phyloP scores from a whole-genome alignment of 345 rosid species.

The Ricinus communis region DNA sequence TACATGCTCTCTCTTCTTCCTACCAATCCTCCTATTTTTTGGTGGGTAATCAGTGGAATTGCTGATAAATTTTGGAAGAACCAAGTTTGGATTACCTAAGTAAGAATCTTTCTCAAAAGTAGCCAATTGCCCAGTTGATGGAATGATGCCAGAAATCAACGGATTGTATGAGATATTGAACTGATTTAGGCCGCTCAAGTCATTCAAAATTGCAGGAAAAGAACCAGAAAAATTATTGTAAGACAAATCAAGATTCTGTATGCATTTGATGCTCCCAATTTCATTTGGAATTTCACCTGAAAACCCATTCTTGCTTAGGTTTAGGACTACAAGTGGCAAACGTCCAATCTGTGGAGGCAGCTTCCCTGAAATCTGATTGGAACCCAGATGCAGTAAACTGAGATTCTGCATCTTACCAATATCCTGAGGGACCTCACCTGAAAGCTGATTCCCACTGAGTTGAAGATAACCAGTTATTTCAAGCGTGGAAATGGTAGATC shows the following conservation, averaged over 20 bases:
- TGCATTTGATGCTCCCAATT: slow-evolving; percentile 59
- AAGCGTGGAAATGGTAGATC: slow-evolving; percentile 32
- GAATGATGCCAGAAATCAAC: slow-evolving; percentile 58
- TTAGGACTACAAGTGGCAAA: slow-evolving; percentile 73
- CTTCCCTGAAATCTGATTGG: slow-evolving; percentile 51
- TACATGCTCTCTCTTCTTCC: slow-evolving; percentile 21
- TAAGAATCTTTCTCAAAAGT: slow-evolving; percentile 73
- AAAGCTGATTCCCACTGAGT: slow-evolving; percentile 65
- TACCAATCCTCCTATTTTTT: background rate
- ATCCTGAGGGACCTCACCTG: slow-evolving; percentile 60
- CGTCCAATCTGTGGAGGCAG: slow-evolving; percentile 59
- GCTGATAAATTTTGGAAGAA: slow-evolving; percentile 49
- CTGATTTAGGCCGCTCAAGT: slow-evolving; percentile 60
- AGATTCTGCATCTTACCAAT: slow-evolving; percentile 64
- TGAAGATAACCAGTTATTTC: slow-evolving; percentile 77
- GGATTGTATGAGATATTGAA: slow-evolving; percentile 89
- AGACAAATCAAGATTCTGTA: slow-evolving; percentile 81
- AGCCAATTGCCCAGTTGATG: slow-evolving; percentile 69
- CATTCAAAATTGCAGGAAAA: slow-evolving; percentile 63
- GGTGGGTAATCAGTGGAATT: slow-evolving; percentile 20
- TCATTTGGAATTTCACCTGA: slow-evolving; percentile 69
- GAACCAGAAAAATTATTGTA: slow-evolving; percentile 75
- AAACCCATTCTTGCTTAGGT: slow-evolving; percentile 57
- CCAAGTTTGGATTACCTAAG: slow-evolving; percentile 69
- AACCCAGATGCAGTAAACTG: slow-evolving; percentile 69